These are phyloP conservation scores for Coelastrella sp. DNA, from an alignment of 139 green algal species.

Conservation along the genomic window DNA sequence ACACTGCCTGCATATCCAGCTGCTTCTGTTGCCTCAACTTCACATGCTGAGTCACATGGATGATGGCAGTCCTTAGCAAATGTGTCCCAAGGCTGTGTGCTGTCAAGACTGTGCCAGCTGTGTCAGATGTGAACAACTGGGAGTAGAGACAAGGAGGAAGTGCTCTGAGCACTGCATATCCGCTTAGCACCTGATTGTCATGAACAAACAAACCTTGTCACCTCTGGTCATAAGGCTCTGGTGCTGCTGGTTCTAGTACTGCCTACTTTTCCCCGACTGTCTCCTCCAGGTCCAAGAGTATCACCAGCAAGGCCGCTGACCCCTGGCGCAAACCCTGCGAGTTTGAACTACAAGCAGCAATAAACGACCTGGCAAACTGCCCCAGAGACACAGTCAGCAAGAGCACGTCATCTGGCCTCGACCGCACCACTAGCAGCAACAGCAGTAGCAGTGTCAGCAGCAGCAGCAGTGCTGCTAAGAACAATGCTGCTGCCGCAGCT, in stretches of 20 bases:
- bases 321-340: conserved; percentile 60
- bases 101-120: no score
- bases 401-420: not conserved
- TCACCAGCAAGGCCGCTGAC: conserved; percentile 14
- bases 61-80: no score
- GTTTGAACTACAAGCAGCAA: conserved; percentile 59
- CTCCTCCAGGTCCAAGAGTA: conserved; percentile 46
- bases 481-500: not conserved
- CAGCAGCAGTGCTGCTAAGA: not conserved
- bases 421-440: not conserved
- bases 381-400: not conserved
- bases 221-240: no score
- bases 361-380: not conserved
- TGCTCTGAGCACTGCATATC: no score
- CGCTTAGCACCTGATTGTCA: no score
- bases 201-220: no score
- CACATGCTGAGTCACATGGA: no score
- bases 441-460: not conserved
- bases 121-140: no score
- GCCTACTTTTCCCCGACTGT: not conserved
- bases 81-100: no score
- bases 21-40: no score
- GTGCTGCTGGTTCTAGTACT: no score
- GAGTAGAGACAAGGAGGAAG: no score
- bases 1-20: not conserved